These are phyloP conservation scores for Arabidopsis hybrid DNA, from an alignment of 441 rosid genomes.

Conservation along the genomic window DNA sequence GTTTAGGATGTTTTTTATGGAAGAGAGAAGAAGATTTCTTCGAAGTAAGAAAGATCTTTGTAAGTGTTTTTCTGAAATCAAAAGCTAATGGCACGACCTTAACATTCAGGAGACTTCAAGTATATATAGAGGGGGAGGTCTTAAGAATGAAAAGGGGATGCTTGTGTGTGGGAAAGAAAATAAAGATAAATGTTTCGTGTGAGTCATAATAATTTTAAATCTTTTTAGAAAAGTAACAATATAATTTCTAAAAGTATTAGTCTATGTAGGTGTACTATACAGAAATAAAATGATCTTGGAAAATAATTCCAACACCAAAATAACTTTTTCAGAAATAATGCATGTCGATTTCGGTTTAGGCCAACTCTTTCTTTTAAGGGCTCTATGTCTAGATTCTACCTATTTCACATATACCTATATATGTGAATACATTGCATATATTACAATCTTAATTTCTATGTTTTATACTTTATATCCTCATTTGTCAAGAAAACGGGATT, in stretches of 20 bases:
- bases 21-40: slow-evolving; percentile 24
- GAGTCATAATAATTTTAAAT: slow-evolving; percentile 27
- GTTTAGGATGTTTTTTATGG: neutral
- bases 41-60: slow-evolving; percentile 27
- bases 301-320: slow-evolving; percentile 22
- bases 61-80: slow-evolving; percentile 32
- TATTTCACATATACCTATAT: slow-evolving; percentile 26
- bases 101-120: slow-evolving; percentile 30
- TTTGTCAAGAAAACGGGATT: neutral
- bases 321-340: slow-evolving; percentile 22
- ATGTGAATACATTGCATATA: neutral
- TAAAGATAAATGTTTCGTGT: slow-evolving; percentile 22
- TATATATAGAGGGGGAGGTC: slow-evolving; percentile 40
- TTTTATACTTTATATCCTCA: neutral
- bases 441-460: neutral
- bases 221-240: neutral
- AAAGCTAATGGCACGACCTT: slow-evolving; percentile 44
- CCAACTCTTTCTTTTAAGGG: slow-evolving; percentile 16
- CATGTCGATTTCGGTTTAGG: slow-evolving; percentile 43
- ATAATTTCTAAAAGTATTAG: slow-evolving; percentile 20
- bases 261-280: slow-evolving; percentile 23
- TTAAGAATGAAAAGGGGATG: slow-evolving; percentile 23
- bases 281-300: slow-evolving; percentile 5
- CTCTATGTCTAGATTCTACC: slow-evolving; percentile 35
- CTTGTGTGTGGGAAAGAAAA: slow-evolving; percentile 29